These are phyloP conservation scores for Trypanosomatidae sp. DNA, from an alignment of 208 protist genomes.

Conservation along the genomic window DNA sequence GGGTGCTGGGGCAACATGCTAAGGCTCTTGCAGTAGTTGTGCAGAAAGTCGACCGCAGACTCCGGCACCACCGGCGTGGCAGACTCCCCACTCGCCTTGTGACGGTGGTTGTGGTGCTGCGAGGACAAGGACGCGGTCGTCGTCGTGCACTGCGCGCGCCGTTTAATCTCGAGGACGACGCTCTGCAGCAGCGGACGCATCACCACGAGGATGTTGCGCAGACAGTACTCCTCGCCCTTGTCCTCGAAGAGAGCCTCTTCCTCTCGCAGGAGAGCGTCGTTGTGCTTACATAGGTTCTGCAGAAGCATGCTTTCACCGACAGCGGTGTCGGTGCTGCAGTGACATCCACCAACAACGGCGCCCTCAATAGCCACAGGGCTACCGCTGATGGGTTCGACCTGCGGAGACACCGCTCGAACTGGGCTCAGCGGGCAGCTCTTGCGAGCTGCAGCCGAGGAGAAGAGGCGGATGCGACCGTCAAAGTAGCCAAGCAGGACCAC, in stretches of 20 bases:
- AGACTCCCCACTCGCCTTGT: neutral
- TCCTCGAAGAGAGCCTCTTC: conserved; percentile 32
- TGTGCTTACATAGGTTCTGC: conserved; percentile 17
- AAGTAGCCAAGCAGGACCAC: conserved; percentile 54
- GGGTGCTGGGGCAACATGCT: conserved; percentile 34
- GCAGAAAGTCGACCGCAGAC: conserved; percentile 22
- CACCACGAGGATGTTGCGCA: conserved; percentile 31
- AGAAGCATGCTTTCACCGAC: conserved; percentile 11
- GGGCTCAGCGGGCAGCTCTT: conserved; percentile 18
- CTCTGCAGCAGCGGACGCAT: conserved; percentile 31
- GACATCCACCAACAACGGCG: neutral
- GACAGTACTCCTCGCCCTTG: conserved; percentile 27
- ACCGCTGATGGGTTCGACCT: neutral
- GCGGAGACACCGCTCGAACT: neutral
- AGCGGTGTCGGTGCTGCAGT: conserved; percentile 3
- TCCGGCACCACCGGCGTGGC: conserved; percentile 14
- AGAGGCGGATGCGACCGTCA: conserved; percentile 19
- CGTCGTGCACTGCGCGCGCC: conserved; percentile 8
- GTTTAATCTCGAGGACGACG: conserved; percentile 26
- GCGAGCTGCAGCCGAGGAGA: conserved; percentile 14
- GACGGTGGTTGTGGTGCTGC: neutral
- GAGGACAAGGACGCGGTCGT: neutral
- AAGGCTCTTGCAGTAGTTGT: conserved; percentile 32
- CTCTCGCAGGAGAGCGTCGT: conserved; percentile 14
- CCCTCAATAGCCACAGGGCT: neutral